A percentile compares a stretch with the other conserved stretches of the same genome.
Evolutionary conservation across 345 rosid genomes (phyloP).

Genomic region (Angophora floribunda): DNA sequence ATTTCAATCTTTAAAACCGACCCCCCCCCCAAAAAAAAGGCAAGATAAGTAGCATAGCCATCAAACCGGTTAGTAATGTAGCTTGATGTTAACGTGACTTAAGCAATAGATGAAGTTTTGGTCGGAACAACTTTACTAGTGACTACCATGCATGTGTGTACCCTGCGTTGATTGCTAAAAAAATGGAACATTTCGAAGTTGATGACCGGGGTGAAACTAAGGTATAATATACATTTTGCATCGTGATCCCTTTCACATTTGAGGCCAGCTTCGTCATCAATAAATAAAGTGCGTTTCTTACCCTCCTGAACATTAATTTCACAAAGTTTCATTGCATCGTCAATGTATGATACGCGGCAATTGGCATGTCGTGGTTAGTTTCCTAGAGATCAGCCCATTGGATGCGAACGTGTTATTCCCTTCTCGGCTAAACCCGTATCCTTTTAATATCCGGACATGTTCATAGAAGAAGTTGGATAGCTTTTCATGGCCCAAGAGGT

Average conservation of each 20-base stretch:
- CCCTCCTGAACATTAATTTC: not conserved
- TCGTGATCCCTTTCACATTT: not conserved
- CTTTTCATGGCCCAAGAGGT: not conserved
- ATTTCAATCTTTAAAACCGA: not conserved
- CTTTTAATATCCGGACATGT: not conserved
- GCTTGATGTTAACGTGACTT: not conserved
- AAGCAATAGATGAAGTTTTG: not conserved
- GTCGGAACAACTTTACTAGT: not conserved
- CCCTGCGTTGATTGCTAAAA: not conserved
- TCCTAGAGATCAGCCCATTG: not conserved
- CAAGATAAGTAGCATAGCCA: not conserved
- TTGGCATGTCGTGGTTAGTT: not conserved
- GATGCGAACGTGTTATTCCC: not conserved
- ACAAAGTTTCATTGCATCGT: not conserved
- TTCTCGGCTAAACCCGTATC: not conserved
- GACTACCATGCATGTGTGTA: not conserved
- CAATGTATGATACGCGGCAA: not conserved
- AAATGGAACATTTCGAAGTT: not conserved
- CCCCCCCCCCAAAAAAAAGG: not conserved
- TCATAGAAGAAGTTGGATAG: not conserved
- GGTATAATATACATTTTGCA: not conserved
- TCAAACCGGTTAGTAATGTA: not conserved
- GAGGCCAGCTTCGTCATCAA: not conserved
- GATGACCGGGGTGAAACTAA: not conserved
- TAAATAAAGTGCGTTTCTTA: not conserved